Evolutionary conservation across 1,284 basidiomycete species (phyloP).

Genomic region (Pascua guehoae): DNA sequence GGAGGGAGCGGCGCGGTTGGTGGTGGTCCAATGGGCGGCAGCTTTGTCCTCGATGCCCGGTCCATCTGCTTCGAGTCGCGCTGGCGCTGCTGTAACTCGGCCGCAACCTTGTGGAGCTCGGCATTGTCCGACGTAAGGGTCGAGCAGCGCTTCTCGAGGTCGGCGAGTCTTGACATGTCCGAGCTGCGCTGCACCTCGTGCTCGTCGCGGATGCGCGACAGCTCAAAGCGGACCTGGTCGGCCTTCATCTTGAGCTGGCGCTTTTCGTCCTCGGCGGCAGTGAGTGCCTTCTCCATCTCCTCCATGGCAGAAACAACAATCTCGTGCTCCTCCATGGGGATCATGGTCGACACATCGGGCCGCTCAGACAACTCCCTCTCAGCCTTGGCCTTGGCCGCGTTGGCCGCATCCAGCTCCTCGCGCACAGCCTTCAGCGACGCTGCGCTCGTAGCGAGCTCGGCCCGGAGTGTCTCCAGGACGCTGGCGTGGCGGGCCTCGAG

Average conservation of each 20-base stretch:
- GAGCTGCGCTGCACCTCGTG: conserved; percentile 30
- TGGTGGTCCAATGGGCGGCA: conserved; percentile 43
- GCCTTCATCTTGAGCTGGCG: conserved; percentile 45
- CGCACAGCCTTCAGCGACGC: conserved; percentile 12
- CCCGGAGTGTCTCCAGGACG: conserved; percentile 14
- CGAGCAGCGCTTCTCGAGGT: conserved; percentile 24
- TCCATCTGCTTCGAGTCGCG: conserved; percentile 25
- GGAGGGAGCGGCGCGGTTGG: conserved; percentile 42
- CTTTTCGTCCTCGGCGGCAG: conserved; percentile 37
- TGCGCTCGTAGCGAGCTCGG: conserved; percentile 11
- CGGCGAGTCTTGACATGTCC: conserved; percentile 30
- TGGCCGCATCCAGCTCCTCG: conserved; percentile 11
- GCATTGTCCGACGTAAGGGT: conserved; percentile 12
- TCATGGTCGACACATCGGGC: conserved; percentile 11
- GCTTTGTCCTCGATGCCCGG: conserved; percentile 18
- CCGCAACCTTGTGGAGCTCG: conserved; percentile 22
- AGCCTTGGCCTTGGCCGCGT: conserved; percentile 15
- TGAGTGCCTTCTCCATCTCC: conserved; percentile 40
- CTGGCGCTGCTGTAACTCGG: conserved; percentile 28
- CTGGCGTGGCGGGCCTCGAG: conserved; percentile 22
- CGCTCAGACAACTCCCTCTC: conserved; percentile 16
- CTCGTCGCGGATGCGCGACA: conserved; percentile 40
- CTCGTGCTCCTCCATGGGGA: conserved; percentile 21
- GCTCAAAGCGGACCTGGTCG: conserved; percentile 43
- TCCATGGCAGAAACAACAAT: conserved; percentile 32